These are phyloP conservation scores for Alternaria longipes DNA, from an alignment of 2,329 filamentous ascomycete genomes.

Conservation along the genomic window DNA sequence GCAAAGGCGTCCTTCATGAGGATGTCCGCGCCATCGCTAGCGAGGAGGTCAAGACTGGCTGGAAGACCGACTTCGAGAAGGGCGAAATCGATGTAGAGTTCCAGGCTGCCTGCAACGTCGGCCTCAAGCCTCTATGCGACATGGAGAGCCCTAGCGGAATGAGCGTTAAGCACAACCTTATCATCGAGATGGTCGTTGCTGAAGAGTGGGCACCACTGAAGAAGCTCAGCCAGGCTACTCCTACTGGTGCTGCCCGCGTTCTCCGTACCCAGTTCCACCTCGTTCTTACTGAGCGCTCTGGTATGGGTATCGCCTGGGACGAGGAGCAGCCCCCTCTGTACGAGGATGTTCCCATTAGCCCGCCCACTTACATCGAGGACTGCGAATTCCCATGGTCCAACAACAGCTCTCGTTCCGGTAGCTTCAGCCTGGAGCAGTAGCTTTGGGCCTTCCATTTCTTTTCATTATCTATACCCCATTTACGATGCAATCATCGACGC, in stretches of 20 bases:
- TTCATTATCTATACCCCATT: slow-evolving; percentile 12
- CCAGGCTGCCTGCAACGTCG: slow-evolving; percentile 68
- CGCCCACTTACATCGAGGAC: slow-evolving; percentile 65
- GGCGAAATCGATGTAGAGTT: slow-evolving; percentile 87
- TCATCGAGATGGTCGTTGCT: slow-evolving; percentile 92
- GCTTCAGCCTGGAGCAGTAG: slow-evolving; percentile 32
- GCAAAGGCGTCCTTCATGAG: slow-evolving; percentile 76
- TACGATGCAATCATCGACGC: slow-evolving; percentile 11
- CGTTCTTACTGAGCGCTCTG: slow-evolving; percentile 80
- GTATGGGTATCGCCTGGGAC: slow-evolving; percentile 94
- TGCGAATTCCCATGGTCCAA: slow-evolving; percentile 35
- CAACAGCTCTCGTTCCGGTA: slow-evolving; percentile 34
- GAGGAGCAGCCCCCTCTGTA: slow-evolving; percentile 95
- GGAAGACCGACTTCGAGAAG: slow-evolving; percentile 82
- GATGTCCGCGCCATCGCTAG: slow-evolving; percentile 81
- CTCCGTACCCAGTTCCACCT: slow-evolving; percentile 91
- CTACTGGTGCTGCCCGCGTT: slow-evolving; percentile 89
- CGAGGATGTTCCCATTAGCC: slow-evolving; percentile 87
- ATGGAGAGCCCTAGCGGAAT: slow-evolving; percentile 77
- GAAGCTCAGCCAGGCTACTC: slow-evolving; percentile 77
- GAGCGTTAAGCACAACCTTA: slow-evolving; percentile 82
- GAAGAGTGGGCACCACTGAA: slow-evolving; percentile 82
- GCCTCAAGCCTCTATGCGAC: slow-evolving; percentile 77
- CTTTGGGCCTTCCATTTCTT: background rate
- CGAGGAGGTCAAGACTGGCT: slow-evolving; percentile 83